phyloP scores from a whole-genome alignment of 2,329 filamentous ascomycete genomes.

The Hansfordia pulvinata region DNA sequence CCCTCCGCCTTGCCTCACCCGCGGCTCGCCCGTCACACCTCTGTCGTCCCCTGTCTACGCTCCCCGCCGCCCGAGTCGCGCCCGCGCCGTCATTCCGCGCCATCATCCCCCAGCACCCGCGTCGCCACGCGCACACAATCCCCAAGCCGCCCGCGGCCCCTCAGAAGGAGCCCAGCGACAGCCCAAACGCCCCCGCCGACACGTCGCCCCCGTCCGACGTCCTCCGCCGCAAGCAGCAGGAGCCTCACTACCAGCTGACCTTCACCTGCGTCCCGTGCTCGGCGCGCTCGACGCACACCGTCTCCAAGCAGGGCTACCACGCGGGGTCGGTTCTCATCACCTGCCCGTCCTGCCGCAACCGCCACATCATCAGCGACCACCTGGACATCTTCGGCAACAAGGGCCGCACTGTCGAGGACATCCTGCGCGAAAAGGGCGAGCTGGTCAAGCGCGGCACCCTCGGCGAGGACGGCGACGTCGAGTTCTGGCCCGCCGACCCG shows the following conservation, averaged over 20 bases:
- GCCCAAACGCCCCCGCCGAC: background rate
- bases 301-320: constrained; percentile 94
- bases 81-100: too few species aligned
- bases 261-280: constrained; percentile 89
- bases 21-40: too few species aligned
- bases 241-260: constrained; percentile 71
- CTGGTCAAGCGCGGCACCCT: constrained; percentile 59
- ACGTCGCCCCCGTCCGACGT: constrained; percentile 10
- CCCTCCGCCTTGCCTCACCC: too few species aligned
- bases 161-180: constrained; percentile 1
- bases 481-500: constrained; percentile 74
- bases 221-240: constrained; percentile 16
- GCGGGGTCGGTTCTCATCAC: constrained; percentile 77
- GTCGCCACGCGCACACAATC: constrained; percentile 15
- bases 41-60: too few species aligned
- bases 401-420: constrained; percentile 58
- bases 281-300: constrained; percentile 64
- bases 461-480: constrained; percentile 70
- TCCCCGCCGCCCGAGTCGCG: too few species aligned
- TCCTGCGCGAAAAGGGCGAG: constrained; percentile 64
- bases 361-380: constrained; percentile 88
- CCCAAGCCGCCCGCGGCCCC: constrained; percentile 10
- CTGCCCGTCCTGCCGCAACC: constrained; percentile 73
- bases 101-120: constrained; percentile 8
- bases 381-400: constrained; percentile 63